Base-by-base conservation (phyloP, 352 stramenopile species). In the Globisporangium splendens region DNA sequence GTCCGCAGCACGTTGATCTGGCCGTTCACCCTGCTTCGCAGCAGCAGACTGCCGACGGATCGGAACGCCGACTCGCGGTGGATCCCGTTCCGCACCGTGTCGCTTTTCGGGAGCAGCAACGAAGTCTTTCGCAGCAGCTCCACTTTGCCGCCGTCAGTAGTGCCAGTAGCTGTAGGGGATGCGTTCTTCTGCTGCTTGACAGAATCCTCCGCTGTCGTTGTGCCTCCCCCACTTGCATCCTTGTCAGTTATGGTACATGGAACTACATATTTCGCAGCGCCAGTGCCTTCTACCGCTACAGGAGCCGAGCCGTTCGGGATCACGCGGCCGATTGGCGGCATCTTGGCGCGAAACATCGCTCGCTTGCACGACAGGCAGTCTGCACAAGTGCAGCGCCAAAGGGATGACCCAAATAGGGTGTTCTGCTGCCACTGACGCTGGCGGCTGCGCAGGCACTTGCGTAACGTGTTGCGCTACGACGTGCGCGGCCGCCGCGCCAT, bases 1-100 rank as follows among this genome's bases (percentile, higher is more conserved):
- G 68, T 81, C 13, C 79, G 72, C n/a, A 89, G 60, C n/a, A 89
- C 75, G 28, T 86, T 89, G 51, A 86, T 83, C 59, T 59, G 55
- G 0, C 46, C 50, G 0, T 20, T 49, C 6, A 50, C 50, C 41
- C 61, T 66, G 24, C 28, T 35, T 10, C 28, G 2, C 28, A 74
- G 55, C 13, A 77, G 24, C n/a, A 77, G 39, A 1, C 52, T 68
- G 21, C 62, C 60, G 35, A 73, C 61, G 11, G 61, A 70, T 11
- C 61, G 61, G 28, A 75, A 69, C 1, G 62, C 54, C 8, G 65
- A 63, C 6, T 56, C 50, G 20, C 61, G 65, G 1, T 55, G 69
- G 17, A 73, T 33, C 17, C 43, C 20, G 10, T 52, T 61, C 44
- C 11, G 24, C 24, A 31, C 2, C 24, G 24, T 5, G 24, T 5